These are phyloP conservation scores for Aureobasidium sp. DNA, from an alignment of 2,329 filamentous ascomycete genomes.

Conservation along the genomic window DNA sequence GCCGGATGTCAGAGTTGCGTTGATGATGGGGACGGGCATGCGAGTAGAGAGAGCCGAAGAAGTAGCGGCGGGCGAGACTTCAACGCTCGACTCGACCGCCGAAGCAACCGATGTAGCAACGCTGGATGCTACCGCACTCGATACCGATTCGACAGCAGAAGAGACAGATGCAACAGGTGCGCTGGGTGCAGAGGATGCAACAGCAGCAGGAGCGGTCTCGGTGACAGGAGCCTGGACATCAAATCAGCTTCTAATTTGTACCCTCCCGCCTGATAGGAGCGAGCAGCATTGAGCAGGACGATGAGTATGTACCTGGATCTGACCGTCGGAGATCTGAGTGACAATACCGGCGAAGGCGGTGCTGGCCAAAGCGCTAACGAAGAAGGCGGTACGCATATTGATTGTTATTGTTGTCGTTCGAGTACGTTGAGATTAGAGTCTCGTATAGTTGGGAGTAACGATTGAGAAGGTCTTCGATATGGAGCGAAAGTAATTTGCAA, in stretches of 20 bases:
- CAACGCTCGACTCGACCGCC: not conserved
- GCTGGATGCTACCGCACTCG: not conserved
- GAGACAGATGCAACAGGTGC: conserved; percentile 1
- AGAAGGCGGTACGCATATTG: conserved; percentile 19
- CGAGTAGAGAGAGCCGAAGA: conserved; percentile 2
- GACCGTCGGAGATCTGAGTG: conserved; percentile 20
- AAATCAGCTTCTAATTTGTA: not conserved
- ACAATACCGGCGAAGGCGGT: conserved; percentile 17
- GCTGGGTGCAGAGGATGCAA: conserved; percentile 7
- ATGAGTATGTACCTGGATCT: conserved; percentile 15
- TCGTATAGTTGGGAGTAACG: not conserved
- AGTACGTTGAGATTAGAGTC: conserved; percentile 1
- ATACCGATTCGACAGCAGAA: conserved; percentile 6
- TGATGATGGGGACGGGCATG: conserved; percentile 11
- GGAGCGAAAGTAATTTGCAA: conserved; percentile 14
- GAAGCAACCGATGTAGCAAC: conserved; percentile 1
- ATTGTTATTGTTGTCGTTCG: conserved; percentile 5
- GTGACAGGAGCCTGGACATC: not conserved
- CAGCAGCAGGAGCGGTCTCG: not conserved
- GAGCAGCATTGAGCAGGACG: not conserved
- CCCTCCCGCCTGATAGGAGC: not conserved
- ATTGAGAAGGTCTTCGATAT: not conserved
- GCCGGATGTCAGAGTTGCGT: not conserved
- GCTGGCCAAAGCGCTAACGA: conserved; percentile 14
- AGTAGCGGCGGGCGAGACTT: not conserved